These are phyloP conservation scores for Lathyrus sativus DNA, from an alignment of 306 rosid species.

Conservation along the genomic window DNA sequence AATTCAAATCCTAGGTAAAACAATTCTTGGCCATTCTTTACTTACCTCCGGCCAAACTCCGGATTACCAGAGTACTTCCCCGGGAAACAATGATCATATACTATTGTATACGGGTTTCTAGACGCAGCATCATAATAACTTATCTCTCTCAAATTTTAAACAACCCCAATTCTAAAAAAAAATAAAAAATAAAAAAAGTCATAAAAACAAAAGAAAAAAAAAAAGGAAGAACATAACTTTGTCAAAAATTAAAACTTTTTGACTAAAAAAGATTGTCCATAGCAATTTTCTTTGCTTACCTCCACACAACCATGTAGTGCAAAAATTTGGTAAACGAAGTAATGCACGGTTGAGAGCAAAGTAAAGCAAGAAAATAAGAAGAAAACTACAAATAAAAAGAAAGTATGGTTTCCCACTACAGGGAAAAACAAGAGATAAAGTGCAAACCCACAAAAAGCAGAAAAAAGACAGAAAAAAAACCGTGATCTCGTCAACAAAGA, in stretches of 20 bases:
- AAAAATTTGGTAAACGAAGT: constrained; percentile 33
- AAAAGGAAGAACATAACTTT: constrained; percentile 11
- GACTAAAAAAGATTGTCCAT: constrained; percentile 8
- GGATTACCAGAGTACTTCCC: too few species aligned
- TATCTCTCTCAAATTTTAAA: constrained; percentile 21
- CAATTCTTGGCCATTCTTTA: too few species aligned
- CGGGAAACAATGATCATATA: neutral
- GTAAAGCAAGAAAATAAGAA: constrained; percentile 31
- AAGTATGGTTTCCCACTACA: constrained; percentile 54
- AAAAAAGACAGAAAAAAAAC: constrained; percentile 64
- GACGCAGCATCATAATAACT: constrained; percentile 32
- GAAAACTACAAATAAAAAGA: constrained; percentile 9
- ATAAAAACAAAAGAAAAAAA: neutral
- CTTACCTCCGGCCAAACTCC: too few species aligned
- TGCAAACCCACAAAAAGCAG: constrained; percentile 58
- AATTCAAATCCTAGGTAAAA: too few species aligned
- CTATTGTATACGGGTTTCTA: neutral
- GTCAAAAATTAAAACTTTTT: neutral
- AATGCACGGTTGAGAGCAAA: constrained; percentile 25
- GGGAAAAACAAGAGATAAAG: constrained; percentile 51
- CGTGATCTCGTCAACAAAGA: constrained; percentile 62
- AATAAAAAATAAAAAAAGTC: neutral
- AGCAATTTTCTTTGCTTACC: constrained; percentile 35
- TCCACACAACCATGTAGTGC: constrained; percentile 30
- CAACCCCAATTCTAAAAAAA: neutral